Conservation (phyloP, 495 filamentous ascomycete genomes). For the Xylaria nigripes region DNA sequence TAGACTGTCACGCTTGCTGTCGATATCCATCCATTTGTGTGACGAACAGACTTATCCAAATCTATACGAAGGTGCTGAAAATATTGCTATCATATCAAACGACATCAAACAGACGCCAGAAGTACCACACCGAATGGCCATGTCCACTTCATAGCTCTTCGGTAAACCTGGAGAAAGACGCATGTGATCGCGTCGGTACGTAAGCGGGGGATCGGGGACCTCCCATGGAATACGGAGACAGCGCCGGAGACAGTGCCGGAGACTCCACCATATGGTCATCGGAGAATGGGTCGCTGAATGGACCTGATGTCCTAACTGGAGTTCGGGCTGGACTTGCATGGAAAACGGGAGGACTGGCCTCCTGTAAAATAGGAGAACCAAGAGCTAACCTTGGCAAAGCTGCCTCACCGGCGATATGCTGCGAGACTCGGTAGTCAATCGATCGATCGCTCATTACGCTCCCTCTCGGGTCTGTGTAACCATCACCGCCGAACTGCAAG, state of each 20-base stretch:
- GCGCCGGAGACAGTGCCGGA: slow-evolving; percentile 4
- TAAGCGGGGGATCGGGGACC: slow-evolving; percentile 39
- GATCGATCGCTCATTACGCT: slow-evolving; percentile 39
- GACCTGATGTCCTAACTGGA: slow-evolving; percentile 32
- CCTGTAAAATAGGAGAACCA: slow-evolving; percentile 41
- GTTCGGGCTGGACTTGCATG: slow-evolving; percentile 39
- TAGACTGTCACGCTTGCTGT: neutral
- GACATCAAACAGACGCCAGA: slow-evolving; percentile 2
- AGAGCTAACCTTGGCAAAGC: slow-evolving; percentile 30
- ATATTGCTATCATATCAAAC: neutral
- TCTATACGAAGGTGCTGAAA: neutral
- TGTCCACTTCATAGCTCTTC: slow-evolving; percentile 41
- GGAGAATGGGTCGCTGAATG: slow-evolving; percentile 33
- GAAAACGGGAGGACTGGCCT: slow-evolving; percentile 37
- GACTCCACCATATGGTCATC: slow-evolving; percentile 9
- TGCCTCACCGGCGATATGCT: slow-evolving; percentile 33
- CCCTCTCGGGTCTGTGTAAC: slow-evolving; percentile 52
- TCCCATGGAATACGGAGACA: slow-evolving; percentile 33
- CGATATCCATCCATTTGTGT: neutral
- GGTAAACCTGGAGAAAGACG: slow-evolving; percentile 41
- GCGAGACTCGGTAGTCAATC: slow-evolving; percentile 43
- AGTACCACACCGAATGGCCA: slow-evolving; percentile 14
- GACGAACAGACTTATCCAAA: neutral
- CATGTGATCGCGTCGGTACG: slow-evolving; percentile 33
- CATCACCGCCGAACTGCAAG: slow-evolving; percentile 59